Conservation (phyloP, 345 rosid genomes). For the Anastatica hierochuntica region DNA sequence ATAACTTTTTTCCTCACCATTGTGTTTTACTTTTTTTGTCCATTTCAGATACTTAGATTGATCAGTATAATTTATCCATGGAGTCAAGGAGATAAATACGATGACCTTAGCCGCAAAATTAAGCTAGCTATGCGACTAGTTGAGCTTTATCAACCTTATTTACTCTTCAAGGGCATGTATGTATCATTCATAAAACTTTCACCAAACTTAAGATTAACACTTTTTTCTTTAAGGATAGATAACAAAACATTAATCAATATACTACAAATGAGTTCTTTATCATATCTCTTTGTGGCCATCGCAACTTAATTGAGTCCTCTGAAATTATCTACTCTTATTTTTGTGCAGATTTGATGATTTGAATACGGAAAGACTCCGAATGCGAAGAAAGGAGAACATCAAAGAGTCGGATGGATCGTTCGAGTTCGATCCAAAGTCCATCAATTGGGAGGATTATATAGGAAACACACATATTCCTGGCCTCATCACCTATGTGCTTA, state of each 20-base stretch:
- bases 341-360: conserved; percentile 59
- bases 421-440: conserved; percentile 45
- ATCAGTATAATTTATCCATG: conserved; percentile 25
- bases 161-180: conserved; percentile 82
- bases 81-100: conserved; percentile 25
- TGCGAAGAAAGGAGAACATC: conserved; percentile 27
- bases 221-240: too few relatives aligned
- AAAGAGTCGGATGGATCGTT: conserved; percentile 36
- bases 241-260: too few relatives aligned
- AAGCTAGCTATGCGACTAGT: conserved; percentile 57
- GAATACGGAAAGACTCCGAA: conserved; percentile 46
- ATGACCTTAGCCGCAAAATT: conserved; percentile 22
- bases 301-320: too few relatives aligned
- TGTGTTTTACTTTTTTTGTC: background rate
- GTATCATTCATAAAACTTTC: conserved; percentile 19
- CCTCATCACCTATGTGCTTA: conserved; percentile 42
- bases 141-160: conserved; percentile 74
- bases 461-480: conserved; percentile 57
- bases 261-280: too few relatives aligned
- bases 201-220: background rate
- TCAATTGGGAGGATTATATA: conserved; percentile 65
- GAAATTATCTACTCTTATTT: background rate
- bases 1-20: background rate
- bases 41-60: conserved; percentile 23
- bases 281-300: too few relatives aligned